Conservation (phyloP, 1,284 basidiomycete species). For the Rhodotorula sp. region DNA sequence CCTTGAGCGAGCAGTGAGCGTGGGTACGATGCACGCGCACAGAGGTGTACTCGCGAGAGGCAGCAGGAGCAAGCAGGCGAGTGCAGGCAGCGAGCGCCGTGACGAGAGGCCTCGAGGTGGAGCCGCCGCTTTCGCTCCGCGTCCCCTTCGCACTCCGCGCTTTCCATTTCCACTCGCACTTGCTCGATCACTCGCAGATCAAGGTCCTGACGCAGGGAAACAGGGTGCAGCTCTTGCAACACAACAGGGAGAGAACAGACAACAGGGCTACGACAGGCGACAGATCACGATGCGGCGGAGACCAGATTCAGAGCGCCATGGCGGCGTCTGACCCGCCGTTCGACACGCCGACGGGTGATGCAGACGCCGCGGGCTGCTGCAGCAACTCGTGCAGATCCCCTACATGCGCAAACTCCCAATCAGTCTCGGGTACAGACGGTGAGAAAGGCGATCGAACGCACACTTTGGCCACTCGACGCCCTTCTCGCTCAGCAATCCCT, state of each 20-base stretch:
- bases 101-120: too few species aligned
- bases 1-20: background rate
- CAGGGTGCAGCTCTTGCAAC: too few species aligned
- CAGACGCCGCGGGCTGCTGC: background rate
- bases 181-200: too few species aligned
- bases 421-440: too few species aligned
- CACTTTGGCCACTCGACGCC: conserved; percentile 43
- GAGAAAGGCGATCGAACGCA: conserved; percentile 4
- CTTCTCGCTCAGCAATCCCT: conserved; percentile 69
- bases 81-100: background rate
- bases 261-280: background rate
- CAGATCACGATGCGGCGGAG: background rate
- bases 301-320: conserved; percentile 7
- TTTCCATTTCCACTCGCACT: too few species aligned
- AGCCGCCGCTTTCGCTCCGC: too few species aligned
- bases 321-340: conserved; percentile 1
- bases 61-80: background rate
- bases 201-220: too few species aligned
- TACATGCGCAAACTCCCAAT: background rate
- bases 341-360: background rate
- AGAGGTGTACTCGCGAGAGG: background rate
- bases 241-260: background rate
- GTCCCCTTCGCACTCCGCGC: too few species aligned
- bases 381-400: conserved; percentile 24
- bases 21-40: background rate